phyloP scores from a whole-genome alignment of 176 grass and related monocot genomes.

The Eragrostis curvula region DNA sequence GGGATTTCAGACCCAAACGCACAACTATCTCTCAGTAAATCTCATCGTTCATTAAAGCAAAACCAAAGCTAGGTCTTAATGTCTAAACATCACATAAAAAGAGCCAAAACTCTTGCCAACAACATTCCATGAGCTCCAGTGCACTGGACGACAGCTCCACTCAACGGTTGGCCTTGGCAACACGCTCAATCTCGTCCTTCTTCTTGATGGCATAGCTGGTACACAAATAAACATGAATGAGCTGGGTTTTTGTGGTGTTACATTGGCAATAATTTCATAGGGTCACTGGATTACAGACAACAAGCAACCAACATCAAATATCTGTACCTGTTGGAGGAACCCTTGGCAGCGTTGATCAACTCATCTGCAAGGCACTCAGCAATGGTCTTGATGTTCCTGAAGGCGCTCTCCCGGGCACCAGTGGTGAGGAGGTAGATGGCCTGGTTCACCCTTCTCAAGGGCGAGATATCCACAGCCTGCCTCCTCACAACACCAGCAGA shows the following conservation, averaged over 20 bases:
- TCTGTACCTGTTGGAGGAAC: constrained; percentile 73
- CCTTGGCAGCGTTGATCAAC: constrained; percentile 81
- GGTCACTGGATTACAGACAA: neutral
- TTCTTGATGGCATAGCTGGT: constrained; percentile 79
- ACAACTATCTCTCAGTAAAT: neutral
- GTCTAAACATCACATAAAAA: neutral
- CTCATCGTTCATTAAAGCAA: constrained; percentile 34
- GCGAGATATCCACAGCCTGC: constrained; percentile 89
- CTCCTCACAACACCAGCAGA: constrained; percentile 86
- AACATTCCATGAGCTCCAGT: neutral
- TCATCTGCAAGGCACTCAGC: constrained; percentile 64
- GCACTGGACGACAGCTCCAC: constrained; percentile 31
- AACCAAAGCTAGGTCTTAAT: neutral
- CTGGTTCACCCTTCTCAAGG: constrained; percentile 76
- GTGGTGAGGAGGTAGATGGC: constrained; percentile 84
- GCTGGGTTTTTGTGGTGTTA: too few species aligned
- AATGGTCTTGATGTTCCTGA: constrained; percentile 92
- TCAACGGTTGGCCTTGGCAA: constrained; percentile 89
- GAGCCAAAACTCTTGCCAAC: neutral
- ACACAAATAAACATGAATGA: neutral
- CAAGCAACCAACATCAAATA: neutral
- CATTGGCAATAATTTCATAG: neutral
- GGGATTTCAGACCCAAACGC: neutral
- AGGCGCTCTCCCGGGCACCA: constrained; percentile 77
- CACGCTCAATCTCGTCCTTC: constrained; percentile 86